A percentile compares a stretch with the other conserved stretches of the same genome.
These are phyloP conservation scores for Nigrospora sphaerica DNA, from an alignment of 2,329 filamentous ascomycete genomes.

Conservation along the genomic window DNA sequence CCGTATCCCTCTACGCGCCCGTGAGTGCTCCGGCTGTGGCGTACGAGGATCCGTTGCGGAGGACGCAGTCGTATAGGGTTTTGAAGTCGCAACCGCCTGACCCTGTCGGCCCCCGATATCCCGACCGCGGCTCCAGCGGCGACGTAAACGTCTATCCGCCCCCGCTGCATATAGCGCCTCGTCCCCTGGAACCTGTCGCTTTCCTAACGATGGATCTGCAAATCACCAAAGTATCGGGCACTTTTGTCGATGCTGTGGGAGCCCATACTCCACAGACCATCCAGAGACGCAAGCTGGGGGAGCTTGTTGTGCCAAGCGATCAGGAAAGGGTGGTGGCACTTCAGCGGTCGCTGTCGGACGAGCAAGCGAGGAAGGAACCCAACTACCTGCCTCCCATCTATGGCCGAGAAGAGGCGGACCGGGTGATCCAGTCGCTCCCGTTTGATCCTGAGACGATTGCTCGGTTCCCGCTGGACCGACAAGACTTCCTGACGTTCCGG, in stretches of 20 bases:
- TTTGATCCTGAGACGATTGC: constrained; percentile 47
- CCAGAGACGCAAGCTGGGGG: constrained; percentile 42
- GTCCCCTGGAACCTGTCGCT: constrained; percentile 44
- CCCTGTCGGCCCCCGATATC: constrained; percentile 38
- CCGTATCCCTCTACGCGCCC: constrained; percentile 43
- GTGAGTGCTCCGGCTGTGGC: constrained; percentile 32
- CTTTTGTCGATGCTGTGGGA: constrained; percentile 50
- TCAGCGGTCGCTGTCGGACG: constrained; percentile 46
- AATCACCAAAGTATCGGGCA: constrained; percentile 46
- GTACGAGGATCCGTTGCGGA: constrained; percentile 39
- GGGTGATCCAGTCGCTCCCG: constrained; percentile 46
- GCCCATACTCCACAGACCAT: constrained; percentile 26
- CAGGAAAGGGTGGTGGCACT: constrained; percentile 43
- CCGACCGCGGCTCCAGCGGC: constrained; percentile 40
- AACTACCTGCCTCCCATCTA: constrained; percentile 61
- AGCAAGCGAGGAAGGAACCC: constrained; percentile 50
- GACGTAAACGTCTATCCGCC: constrained; percentile 43
- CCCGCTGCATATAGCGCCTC: constrained; percentile 32
- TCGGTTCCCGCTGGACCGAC: constrained; percentile 43
- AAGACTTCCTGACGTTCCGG: constrained; percentile 49
- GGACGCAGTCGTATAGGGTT: constrained; percentile 41
- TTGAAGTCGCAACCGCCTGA: constrained; percentile 48
- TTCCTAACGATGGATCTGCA: constrained; percentile 53
- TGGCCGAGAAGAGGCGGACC: constrained; percentile 43
- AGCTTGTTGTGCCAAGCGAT: constrained; percentile 46